Percentiles rank a stretch among this genome's conserved stretches.
Conservation (phyloP, 2,329 filamentous ascomycete species). For the Diaporthe sp. region DNA sequence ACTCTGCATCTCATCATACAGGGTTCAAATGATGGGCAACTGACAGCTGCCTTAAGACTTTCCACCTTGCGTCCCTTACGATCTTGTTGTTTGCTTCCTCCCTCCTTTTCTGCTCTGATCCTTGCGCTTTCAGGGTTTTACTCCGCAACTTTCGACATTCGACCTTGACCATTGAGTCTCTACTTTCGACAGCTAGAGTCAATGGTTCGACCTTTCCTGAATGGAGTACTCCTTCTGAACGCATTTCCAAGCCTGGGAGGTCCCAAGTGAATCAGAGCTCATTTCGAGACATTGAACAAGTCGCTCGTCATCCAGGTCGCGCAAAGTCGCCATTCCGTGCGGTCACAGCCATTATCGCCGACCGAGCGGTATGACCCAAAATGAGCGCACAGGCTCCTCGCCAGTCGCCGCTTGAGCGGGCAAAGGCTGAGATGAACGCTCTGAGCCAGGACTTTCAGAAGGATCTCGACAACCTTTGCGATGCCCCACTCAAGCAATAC, state of each 20-base stretch:
- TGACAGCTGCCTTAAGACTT: background rate
- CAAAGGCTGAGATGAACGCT: background rate
- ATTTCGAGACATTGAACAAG: no score
- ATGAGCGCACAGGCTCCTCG: background rate
- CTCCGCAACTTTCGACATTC: no score
- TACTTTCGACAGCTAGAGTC: no score
- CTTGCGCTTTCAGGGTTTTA: no score
- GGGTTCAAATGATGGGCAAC: background rate
- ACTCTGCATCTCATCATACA: background rate
- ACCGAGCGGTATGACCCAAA: background rate
- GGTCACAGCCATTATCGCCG: background rate
- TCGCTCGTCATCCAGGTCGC: no score
- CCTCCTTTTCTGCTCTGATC: background rate
- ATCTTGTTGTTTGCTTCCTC: background rate
- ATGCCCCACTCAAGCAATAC: background rate
- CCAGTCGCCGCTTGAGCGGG: background rate
- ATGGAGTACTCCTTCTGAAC: no score
- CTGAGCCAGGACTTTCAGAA: background rate
- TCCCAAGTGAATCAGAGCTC: no score
- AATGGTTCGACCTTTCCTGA: no score
- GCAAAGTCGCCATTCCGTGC: background rate
- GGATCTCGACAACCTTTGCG: background rate
- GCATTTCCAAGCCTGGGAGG: no score
- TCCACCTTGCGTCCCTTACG: no score
- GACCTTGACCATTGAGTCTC: no score